Evolutionary conservation across 805 yeast species (phyloP), one percentile per base, ranked within the genome.

Genomic region (Cyberlindnera mycetangii): DNA sequence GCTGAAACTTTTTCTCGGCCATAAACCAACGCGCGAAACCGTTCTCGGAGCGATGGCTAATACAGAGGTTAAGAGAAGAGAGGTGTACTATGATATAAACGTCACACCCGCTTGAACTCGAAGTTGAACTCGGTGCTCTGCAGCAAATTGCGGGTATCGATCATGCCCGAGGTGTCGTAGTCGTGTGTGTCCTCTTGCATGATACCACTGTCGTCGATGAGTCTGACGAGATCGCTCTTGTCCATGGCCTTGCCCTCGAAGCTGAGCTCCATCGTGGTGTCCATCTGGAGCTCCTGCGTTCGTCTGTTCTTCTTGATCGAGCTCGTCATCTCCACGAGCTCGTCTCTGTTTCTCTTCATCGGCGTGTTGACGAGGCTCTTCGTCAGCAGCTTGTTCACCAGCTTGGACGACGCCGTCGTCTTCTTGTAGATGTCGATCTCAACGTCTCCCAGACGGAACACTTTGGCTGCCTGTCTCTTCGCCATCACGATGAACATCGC

Each of bases 181-280:
- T 49, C 51, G n/a, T 43, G 41, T 2, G 51, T 24, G 15, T 64
- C 67, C 42, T 65, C 70, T n/a, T 61, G 61, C 37, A 61, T 50
- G 2, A 65, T 61, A 3, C 66, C 60, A 39, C 64, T 61, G 37
- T 64, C 62, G 44, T 70, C 74, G 5, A 70, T 71, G 53, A 70
- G 57, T 36, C 67, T 63, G 32, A 69, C 67, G 12, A 69, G 51
- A 52, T 70, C 75, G 45, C 67, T 67, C 42, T 63, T 64, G 52
- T 69, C 70, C 63, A 70, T 58, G 2, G 74, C 75, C 47, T 70
- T 70, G 9, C 75, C 75, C 50, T 70, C 75, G 46, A 70, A 70
- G 55, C 73, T 68, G 41, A 70, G 47, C 19, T 70, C 75, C 58
- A 68, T 65, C 2, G 64, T 53, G 2, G 63, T 50, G 18, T 57